Conservation (phyloP, 2,329 filamentous ascomycete species). For the Fusarium protoensiforme region DNA sequence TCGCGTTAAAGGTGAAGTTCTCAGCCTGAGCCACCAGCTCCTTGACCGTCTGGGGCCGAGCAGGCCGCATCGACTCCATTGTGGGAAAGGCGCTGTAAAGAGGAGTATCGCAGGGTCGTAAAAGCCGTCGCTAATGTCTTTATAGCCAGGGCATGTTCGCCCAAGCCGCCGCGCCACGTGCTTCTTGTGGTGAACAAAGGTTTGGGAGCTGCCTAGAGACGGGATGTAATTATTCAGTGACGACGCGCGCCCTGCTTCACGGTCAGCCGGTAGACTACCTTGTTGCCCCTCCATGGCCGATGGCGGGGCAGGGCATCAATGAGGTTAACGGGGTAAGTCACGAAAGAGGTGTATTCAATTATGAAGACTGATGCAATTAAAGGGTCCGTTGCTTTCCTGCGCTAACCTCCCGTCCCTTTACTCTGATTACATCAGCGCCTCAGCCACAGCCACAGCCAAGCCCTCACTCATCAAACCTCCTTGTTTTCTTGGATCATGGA, state of each 20-base stretch:
- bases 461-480: background rate
- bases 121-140: background rate
- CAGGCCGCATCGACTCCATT: constrained; percentile 51
- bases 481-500: constrained; percentile 18
- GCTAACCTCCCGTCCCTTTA: background rate
- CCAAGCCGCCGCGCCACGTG: constrained; percentile 13
- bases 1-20: constrained; percentile 83
- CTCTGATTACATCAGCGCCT: background rate
- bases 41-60: constrained; percentile 74
- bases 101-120: constrained; percentile 23
- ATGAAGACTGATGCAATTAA: background rate
- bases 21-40: constrained; percentile 81
- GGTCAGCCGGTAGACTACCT: constrained; percentile 26
- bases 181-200: constrained; percentile 12
- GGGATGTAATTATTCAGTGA: constrained; percentile 36
- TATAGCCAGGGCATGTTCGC: constrained; percentile 31
- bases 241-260: constrained; percentile 20
- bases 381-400: background rate
- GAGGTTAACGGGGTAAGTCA: background rate
- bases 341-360: constrained; percentile 12
- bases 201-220: constrained; percentile 24
- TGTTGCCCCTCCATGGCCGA: constrained; percentile 38
- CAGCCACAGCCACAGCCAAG: constrained; percentile 7
- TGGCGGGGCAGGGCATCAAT: constrained; percentile 30
- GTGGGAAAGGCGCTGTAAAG: background rate